These are phyloP conservation scores for Oligophagozyma castellii DNA, from an alignment of 1,139 yeast genomes.

Conservation along the genomic window DNA sequence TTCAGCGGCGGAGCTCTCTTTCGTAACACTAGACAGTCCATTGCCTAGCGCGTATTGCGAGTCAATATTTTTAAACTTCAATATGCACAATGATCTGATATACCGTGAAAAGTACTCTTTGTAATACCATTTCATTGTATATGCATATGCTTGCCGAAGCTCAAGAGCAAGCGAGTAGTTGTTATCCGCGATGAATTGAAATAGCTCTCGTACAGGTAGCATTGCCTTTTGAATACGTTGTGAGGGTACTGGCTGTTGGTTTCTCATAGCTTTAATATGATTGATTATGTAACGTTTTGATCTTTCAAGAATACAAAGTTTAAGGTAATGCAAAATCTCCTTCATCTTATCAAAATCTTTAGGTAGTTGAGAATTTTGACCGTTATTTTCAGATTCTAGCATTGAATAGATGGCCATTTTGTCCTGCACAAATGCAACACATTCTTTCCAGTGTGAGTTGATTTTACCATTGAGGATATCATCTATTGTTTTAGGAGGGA, in stretches of 20 bases:
- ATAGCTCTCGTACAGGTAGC: constrained; percentile 46
- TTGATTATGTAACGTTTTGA: constrained; percentile 54
- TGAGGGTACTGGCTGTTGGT: constrained; percentile 39
- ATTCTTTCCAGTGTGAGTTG: constrained; percentile 42
- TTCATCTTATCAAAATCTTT: constrained; percentile 17
- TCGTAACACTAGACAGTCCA: constrained; percentile 11
- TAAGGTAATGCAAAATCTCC: constrained; percentile 26
- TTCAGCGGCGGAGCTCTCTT: constrained; percentile 3
- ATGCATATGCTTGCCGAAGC: constrained; percentile 63
- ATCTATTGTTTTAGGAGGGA: constrained; percentile 54
- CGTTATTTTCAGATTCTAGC: constrained; percentile 28
- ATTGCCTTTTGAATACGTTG: constrained; percentile 63
- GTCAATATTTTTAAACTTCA: constrained; percentile 41
- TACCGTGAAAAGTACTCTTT: constrained; percentile 67
- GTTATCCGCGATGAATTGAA: constrained; percentile 38
- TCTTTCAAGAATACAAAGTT: constrained; percentile 44
- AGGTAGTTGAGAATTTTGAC: constrained; percentile 11
- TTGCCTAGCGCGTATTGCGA: constrained; percentile 28
- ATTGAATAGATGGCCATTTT: constrained; percentile 40
- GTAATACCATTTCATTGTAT: constrained; percentile 92
- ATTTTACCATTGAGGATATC: constrained; percentile 38
- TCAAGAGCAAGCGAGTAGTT: constrained; percentile 62
- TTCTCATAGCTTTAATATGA: constrained; percentile 52
- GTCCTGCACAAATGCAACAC: constrained; percentile 41
- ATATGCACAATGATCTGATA: constrained; percentile 55